These are phyloP conservation scores for Geotrichum aggregatum DNA, from an alignment of 1,139 yeast genomes.

Conservation along the genomic window DNA sequence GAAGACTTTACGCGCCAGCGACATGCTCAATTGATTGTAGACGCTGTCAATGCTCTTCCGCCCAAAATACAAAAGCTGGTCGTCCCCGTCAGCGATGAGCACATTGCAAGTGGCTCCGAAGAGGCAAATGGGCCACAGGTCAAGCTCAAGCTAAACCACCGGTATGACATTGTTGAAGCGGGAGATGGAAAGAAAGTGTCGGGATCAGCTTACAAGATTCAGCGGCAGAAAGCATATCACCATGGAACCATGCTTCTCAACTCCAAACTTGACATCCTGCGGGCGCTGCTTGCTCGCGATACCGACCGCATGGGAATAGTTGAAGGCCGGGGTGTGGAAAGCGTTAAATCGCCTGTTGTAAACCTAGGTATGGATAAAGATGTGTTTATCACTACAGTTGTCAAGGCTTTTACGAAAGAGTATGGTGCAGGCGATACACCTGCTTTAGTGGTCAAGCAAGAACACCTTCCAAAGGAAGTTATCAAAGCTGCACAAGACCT, in stretches of 20 bases:
- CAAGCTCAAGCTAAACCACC: slow-evolving; percentile 50
- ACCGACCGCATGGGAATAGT: slow-evolving; percentile 46
- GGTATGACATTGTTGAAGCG: slow-evolving; percentile 72
- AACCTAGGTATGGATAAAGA: slow-evolving; percentile 52
- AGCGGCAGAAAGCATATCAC: slow-evolving; percentile 80
- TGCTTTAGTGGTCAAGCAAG: slow-evolving; percentile 21
- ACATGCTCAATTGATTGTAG: slow-evolving; percentile 54
- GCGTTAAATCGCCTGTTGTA: slow-evolving; percentile 72
- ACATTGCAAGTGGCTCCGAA: not conserved
- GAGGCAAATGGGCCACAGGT: slow-evolving; percentile 33
- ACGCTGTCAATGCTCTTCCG: slow-evolving; percentile 46
- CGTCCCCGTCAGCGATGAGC: not conserved
- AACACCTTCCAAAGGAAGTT: slow-evolving; percentile 48
- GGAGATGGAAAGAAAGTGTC: slow-evolving; percentile 54
- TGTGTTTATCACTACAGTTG: slow-evolving; percentile 49
- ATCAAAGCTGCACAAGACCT: slow-evolving; percentile 45
- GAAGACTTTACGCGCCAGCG: slow-evolving; percentile 59
- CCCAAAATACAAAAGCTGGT: not conserved
- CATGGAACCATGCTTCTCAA: slow-evolving; percentile 92
- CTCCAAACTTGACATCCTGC: slow-evolving; percentile 56
- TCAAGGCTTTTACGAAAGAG: slow-evolving; percentile 44
- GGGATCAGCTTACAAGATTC: slow-evolving; percentile 86
- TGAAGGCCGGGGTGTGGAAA: slow-evolving; percentile 61
- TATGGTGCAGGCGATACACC: slow-evolving; percentile 30
- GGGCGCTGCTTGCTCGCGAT: slow-evolving; percentile 53